Percentiles rank a stretch among this genome's conserved stretches.
phyloP scores from a whole-genome alignment of 805 yeast genomes.

The Ogataea glucozyma region DNA sequence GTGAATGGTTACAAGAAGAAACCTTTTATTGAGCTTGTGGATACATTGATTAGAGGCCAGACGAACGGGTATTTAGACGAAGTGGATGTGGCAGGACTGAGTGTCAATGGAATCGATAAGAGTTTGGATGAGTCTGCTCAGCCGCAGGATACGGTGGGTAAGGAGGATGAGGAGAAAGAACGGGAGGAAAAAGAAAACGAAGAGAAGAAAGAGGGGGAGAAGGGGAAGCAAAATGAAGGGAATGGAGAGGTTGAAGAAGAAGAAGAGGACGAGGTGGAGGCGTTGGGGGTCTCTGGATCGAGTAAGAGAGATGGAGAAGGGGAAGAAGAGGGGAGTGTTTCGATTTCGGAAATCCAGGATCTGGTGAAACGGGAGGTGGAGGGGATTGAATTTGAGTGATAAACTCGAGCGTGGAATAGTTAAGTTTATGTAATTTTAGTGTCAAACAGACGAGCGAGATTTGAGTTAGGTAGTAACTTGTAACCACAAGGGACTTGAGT shows the following conservation, averaged over 20 bases:
- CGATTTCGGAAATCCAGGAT: constrained; percentile 21
- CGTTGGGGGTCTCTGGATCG: background rate
- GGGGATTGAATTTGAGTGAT: constrained; percentile 20
- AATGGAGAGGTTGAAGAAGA: too few relatives aligned
- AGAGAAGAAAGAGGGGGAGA: background rate
- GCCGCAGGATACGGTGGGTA: too few relatives aligned
- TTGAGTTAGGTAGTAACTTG: too few relatives aligned
- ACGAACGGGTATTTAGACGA: constrained; percentile 6
- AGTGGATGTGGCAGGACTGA: too few relatives aligned
- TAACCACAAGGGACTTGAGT: too few relatives aligned
- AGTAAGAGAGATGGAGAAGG: background rate
- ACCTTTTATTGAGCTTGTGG: constrained; percentile 35
- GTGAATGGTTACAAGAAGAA: constrained; percentile 50
- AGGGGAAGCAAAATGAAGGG: background rate
- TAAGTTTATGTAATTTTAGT: too few relatives aligned
- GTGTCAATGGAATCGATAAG: background rate
- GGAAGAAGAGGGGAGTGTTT: constrained; percentile 15
- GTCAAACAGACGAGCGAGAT: too few relatives aligned
- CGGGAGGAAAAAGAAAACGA: background rate
- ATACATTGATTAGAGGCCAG: constrained; percentile 22
- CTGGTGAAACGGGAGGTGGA: constrained; percentile 23
- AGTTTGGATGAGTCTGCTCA: background rate
- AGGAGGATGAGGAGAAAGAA: constrained; percentile 1
- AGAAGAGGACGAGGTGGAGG: too few relatives aligned
- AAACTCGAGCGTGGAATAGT: too few relatives aligned